Conservation (phyloP, 2,329 filamentous ascomycete species). For the Fusarium sp. region DNA sequence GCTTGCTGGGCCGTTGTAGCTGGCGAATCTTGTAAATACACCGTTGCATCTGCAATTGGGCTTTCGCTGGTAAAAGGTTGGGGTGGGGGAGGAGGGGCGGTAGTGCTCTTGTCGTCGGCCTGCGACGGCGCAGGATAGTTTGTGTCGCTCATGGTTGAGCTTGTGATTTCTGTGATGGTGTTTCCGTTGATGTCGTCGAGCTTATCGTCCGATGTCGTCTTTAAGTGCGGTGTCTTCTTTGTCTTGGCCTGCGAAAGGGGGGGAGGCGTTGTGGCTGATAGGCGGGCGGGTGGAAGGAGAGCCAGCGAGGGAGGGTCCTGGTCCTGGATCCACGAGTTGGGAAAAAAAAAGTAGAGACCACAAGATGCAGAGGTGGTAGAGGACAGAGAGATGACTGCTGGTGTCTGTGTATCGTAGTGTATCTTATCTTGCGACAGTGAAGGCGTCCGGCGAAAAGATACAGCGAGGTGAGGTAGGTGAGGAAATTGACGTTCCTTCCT, state of each 20-base stretch:
- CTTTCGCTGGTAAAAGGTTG: conserved; percentile 15
- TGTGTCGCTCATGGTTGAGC: conserved; percentile 42
- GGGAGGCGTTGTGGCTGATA: conserved; percentile 29
- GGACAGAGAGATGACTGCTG: not conserved
- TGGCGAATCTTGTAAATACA: conserved; percentile 20
- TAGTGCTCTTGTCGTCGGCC: conserved; percentile 42
- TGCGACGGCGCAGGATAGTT: conserved; percentile 42
- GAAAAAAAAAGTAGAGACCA: conserved; percentile 17
- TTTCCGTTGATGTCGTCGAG: not conserved
- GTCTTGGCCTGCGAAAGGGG: not conserved
- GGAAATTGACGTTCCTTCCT: conserved; percentile 20
- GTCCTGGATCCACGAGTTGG: conserved; percentile 29
- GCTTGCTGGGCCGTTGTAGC: conserved; percentile 9
- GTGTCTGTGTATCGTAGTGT: not conserved
- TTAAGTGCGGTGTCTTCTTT: conserved; percentile 15
- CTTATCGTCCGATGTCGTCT: conserved; percentile 19
- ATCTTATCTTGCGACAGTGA: conserved; percentile 1
- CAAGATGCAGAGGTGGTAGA: conserved; percentile 20
- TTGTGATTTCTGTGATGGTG: not conserved
- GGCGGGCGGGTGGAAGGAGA: conserved; percentile 16
- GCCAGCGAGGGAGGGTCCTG: conserved; percentile 23
- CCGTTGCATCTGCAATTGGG: conserved; percentile 28
- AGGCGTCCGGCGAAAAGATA: conserved; percentile 16
- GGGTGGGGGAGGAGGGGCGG: conserved; percentile 5
- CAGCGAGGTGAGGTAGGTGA: conserved; percentile 4